Evolutionary conservation across 2,329 filamentous ascomycete genomes (phyloP).

Genomic region (Fusarium sacchari): DNA sequence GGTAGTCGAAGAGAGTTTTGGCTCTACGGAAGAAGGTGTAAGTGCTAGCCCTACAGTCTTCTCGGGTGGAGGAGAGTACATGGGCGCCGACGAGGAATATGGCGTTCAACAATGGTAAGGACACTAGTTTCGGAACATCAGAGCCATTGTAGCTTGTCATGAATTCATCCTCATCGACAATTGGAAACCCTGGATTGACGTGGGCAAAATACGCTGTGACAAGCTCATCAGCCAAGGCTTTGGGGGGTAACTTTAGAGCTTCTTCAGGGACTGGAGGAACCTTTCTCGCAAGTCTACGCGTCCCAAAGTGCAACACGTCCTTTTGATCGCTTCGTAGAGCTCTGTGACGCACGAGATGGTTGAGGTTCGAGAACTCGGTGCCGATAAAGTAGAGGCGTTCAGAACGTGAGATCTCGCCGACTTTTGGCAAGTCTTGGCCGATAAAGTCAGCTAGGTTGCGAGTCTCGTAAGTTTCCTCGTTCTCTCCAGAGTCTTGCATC

Average conservation of each 20-base stretch:
- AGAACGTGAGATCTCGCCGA: slow-evolving; percentile 57
- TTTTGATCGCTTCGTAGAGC: slow-evolving; percentile 41
- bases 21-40: slow-evolving; percentile 61
- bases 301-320: slow-evolving; percentile 49
- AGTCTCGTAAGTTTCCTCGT: slow-evolving; percentile 52
- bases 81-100: slow-evolving; percentile 63
- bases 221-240: slow-evolving; percentile 58
- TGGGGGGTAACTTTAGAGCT: slow-evolving; percentile 60
- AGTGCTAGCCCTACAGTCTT: slow-evolving; percentile 54
- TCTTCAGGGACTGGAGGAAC: slow-evolving; percentile 55
- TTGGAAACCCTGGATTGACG: slow-evolving; percentile 62
- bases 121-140: slow-evolving; percentile 56
- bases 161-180: slow-evolving; percentile 62
- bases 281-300: slow-evolving; percentile 49
- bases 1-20: slow-evolving; percentile 63
- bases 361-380: slow-evolving; percentile 65
- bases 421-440: slow-evolving; percentile 57
- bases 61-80: slow-evolving; percentile 53
- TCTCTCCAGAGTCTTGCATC: slow-evolving; percentile 25
- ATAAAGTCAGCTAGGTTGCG: slow-evolving; percentile 61
- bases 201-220: slow-evolving; percentile 61
- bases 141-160: slow-evolving; percentile 59
- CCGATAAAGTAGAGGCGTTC: slow-evolving; percentile 65
- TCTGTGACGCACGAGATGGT: slow-evolving; percentile 63
- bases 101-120: slow-evolving; percentile 60